Evolutionary conservation across 345 rosid species (phyloP).

Genomic region (Aquilaria sinensis): DNA sequence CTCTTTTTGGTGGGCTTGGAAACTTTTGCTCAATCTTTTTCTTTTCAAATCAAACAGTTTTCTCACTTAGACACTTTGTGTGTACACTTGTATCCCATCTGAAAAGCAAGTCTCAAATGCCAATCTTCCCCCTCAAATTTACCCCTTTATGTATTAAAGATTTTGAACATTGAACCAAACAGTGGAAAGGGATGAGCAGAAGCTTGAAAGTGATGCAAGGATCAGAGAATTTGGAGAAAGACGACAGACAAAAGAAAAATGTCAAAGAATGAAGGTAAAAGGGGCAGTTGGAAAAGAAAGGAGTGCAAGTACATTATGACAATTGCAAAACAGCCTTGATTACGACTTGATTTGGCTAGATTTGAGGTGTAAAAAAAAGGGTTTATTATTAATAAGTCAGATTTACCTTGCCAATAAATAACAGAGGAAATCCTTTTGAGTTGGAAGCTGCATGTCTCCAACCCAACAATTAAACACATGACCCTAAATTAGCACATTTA

Average conservation of each 20-base stretch:
- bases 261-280: slow-evolving; percentile 10
- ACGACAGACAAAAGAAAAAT: background rate
- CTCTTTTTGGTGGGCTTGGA: slow-evolving; percentile 9
- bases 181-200: slow-evolving; percentile 8
- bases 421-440: too few relatives aligned
- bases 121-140: slow-evolving; percentile 1
- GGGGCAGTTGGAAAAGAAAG: background rate
- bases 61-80: slow-evolving; percentile 3
- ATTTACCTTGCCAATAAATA: too few relatives aligned
- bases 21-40: background rate
- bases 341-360: background rate
- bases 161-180: slow-evolving; percentile 28
- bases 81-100: slow-evolving; percentile 5
- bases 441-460: too few relatives aligned
- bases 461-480: too few relatives aligned
- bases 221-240: slow-evolving; percentile 16
- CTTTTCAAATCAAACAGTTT: background rate
- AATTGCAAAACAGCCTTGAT: background rate
- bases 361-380: slow-evolving; percentile 1
- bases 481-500: too few relatives aligned
- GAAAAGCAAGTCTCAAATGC: background rate
- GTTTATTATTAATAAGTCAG: too few relatives aligned
- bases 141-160: background rate
- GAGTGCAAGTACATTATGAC: background rate
- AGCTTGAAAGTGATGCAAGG: slow-evolving; percentile 10